These are phyloP conservation scores for Detonula confervacea DNA, from an alignment of 352 stramenopile species.

Conservation along the genomic window DNA sequence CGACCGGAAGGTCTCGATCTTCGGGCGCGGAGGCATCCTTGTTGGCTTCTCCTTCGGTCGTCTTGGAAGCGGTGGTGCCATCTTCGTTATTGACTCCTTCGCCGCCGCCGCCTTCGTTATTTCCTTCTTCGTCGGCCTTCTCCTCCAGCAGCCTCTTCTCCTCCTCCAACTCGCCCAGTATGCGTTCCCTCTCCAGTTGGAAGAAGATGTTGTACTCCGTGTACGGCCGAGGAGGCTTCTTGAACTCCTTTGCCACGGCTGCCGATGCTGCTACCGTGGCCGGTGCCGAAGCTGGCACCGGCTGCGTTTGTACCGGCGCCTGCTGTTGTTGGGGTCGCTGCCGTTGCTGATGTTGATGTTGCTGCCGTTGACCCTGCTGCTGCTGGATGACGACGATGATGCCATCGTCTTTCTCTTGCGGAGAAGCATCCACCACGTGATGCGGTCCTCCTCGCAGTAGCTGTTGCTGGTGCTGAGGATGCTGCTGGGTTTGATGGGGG, in stretches of 20 bases:
- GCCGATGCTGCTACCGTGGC: neutral
- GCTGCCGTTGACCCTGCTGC: neutral
- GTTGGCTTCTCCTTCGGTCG: constrained; percentile 13
- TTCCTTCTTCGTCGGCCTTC: neutral
- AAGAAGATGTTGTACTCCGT: constrained; percentile 66
- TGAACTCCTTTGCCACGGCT: constrained; percentile 4
- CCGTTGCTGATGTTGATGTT: neutral
- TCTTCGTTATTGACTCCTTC: constrained; percentile 19
- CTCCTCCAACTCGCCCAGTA: constrained; percentile 39
- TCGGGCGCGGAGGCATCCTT: constrained; percentile 1
- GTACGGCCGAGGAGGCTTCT: constrained; percentile 47
- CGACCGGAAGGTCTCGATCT: constrained; percentile 9
- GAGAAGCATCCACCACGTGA: neutral
- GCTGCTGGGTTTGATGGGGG: neutral
- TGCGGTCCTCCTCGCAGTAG: neutral
- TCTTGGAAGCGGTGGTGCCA: neutral
- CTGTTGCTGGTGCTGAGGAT: neutral
- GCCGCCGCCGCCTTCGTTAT: neutral
- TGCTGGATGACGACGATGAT: neutral
- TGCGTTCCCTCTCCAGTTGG: constrained; percentile 45
- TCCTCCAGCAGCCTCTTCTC: constrained; percentile 13
- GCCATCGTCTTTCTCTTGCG: constrained; percentile 2
- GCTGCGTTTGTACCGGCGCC: neutral
- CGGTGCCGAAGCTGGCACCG: neutral
- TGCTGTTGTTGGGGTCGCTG: neutral